Base-by-base conservation (phyloP, 2,329 filamentous ascomycete genomes). In the Trichoderma koningii region DNA sequence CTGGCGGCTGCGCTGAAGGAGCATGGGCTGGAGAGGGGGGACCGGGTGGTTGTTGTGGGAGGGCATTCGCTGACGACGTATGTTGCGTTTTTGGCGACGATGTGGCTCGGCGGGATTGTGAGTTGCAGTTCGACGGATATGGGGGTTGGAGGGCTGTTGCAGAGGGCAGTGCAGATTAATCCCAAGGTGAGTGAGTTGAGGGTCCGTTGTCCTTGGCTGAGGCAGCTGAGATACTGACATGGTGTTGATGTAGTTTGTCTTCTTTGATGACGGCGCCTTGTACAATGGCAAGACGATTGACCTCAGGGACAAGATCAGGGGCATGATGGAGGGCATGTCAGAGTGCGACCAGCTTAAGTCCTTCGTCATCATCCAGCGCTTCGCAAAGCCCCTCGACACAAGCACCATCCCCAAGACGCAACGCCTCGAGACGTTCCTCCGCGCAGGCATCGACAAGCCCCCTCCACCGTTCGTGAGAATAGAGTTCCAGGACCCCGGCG, bases 51-150 rank as follows among this genome's bases (percentile, higher is more conserved):
- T 0, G 80, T 92, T 3, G 90, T 95, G 2, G 89, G 87, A 1
- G 87, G 87, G 26, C 93, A 94, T 69, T 89, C 87, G 45, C 81
- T 92, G 42, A 89, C 93, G 74, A 93, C 91, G 0, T 77, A 93
- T 64, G 79, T 87, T 2, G 85, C 92, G 1, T 89, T 91, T 72
- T 79, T 92, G 66, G 91, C 90, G 0, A 83, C 87, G 0, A 85
- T 84, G 1, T 87, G 89, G 75, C 71, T 95, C 1, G 92, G 92
- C 0, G 92, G 82, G 0, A 74, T 96, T 1, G 95, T 95, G 73
- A 90, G 87, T 69, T 90, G 86, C 55, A 89, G 85, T 61, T 91
- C 88, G 7, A 94, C 92, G 0, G 92, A 96, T 75, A 95, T 95
- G 88, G 92, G 92, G 0, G 87, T 89, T 15, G 87, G 88, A 68